These are phyloP conservation scores for Gossypium arboreum DNA, from an alignment of 345 rosid genomes.

Conservation along the genomic window DNA sequence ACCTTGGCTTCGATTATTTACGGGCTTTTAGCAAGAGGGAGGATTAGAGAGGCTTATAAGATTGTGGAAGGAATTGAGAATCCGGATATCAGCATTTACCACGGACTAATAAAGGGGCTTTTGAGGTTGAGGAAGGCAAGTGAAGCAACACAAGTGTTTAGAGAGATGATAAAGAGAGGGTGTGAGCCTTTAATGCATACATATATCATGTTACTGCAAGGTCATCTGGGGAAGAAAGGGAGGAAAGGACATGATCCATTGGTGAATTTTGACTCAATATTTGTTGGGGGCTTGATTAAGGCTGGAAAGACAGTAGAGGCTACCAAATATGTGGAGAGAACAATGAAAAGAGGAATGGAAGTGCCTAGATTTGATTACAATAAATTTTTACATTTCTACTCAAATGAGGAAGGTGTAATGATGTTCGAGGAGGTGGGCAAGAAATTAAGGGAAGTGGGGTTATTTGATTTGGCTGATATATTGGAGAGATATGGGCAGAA, in stretches of 20 bases:
- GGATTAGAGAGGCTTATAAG: constrained; percentile 53
- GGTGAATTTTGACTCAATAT: constrained; percentile 78
- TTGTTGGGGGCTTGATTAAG: constrained; percentile 83
- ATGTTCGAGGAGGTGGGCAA: constrained; percentile 68
- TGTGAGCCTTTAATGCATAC: constrained; percentile 94
- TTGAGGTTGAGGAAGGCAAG: constrained; percentile 26
- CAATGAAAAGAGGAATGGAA: constrained; percentile 57
- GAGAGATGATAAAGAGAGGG: constrained; percentile 73
- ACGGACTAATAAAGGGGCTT: constrained; percentile 70
- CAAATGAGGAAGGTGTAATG: constrained; percentile 63
- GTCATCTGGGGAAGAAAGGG: constrained; percentile 82
- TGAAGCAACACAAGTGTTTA: constrained; percentile 69
- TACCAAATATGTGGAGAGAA: constrained; percentile 73
- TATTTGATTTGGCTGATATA: constrained; percentile 82
- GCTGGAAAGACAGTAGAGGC: constrained; percentile 67
- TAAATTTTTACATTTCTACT: constrained; percentile 74
- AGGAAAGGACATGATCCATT: constrained; percentile 69
- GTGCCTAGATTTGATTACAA: constrained; percentile 85
- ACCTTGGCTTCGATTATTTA: constrained; percentile 42
- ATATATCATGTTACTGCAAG: constrained; percentile 77
- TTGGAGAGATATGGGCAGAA: constrained; percentile 72
- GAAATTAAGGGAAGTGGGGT: constrained; percentile 60
- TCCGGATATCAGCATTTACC: constrained; percentile 63
- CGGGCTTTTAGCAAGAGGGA: constrained; percentile 53
- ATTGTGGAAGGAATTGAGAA: constrained; percentile 33